Evolutionary conservation across 2,329 filamentous ascomycete genomes (phyloP), one percentile per base, ranked within the genome.

Genomic region (Zymoseptoria crescenta): DNA sequence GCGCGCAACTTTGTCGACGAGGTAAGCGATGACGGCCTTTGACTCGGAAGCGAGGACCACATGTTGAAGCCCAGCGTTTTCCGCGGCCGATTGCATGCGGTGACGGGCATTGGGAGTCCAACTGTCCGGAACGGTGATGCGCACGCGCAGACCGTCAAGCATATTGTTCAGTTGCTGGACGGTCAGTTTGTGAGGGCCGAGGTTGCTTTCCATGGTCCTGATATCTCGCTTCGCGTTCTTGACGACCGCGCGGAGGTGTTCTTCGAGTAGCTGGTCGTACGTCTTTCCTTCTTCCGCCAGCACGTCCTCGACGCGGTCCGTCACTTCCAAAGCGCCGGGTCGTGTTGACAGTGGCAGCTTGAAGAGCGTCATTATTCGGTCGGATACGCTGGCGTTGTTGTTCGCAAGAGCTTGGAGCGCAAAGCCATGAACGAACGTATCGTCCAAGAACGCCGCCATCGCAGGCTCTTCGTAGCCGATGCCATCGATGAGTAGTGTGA

Each of bases 61-160:
- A 2, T 63, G 19, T 1, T 20, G 3, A 8, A 62, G 5, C 3
- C 62, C 62, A 28, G 64, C 59, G 1, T 27, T 28, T 21, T 60
- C 59, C 1, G 62, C 60, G 4, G 64, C 62, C 1, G 41, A 8
- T 20, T 64, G 62, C 61, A 65, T 64, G 1, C 52, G 41, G 1
- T 53, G 20, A 16, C 56, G 54, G 2, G 59, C 59, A 13, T 59
- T 58, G 0, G 58, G 55, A 7, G 55, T 52, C 61, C 57, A 63
- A 50, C 61, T 60, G 9, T 65, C 52, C 2, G 63, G 63, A 1
- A 61, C 55, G 13, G 56, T 65, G 28, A 63, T 53, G 6, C 57
- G 53, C 0, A 59, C 41, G 6, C 30, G 55, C n/a, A 55, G 29
- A 29, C 49, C n/a, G 2, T 58, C 3, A 1, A 61, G 35, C 29